Percentiles rank a stretch among this genome's conserved stretches.
Conservation (phyloP, 2,329 filamentous ascomycete species). For the Fonsecaea monophora region DNA sequence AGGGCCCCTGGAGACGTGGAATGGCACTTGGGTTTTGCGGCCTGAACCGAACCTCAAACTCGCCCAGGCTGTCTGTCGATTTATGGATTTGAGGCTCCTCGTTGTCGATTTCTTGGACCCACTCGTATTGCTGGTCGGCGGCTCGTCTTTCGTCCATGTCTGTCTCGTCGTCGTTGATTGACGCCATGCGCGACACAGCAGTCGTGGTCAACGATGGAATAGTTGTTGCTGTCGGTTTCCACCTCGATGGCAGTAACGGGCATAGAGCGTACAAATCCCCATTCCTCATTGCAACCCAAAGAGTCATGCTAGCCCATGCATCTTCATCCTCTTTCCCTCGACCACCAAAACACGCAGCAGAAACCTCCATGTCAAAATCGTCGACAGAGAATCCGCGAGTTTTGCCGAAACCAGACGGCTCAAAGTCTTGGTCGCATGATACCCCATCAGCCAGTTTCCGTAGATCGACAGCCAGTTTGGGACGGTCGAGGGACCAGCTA, state of each 20-base stretch:
- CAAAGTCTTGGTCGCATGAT: conserved; percentile 81
- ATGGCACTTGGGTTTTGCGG: conserved; percentile 62
- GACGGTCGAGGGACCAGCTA: conserved; percentile 84
- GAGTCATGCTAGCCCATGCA: conserved; percentile 90
- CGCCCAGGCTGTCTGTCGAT: conserved; percentile 46
- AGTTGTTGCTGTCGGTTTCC: conserved; percentile 77
- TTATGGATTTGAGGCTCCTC: conserved; percentile 57
- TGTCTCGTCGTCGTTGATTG: conserved; percentile 50
- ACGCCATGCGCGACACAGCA: conserved; percentile 73
- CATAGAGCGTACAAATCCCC: conserved; percentile 94
- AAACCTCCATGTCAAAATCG: conserved; percentile 90
- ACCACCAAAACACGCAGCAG: conserved; percentile 87
- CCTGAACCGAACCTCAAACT: conserved; percentile 62
- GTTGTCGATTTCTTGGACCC: conserved; percentile 63
- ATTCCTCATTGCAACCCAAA: conserved; percentile 95
- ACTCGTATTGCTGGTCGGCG: conserved; percentile 64
- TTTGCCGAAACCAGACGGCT: conserved; percentile 73
- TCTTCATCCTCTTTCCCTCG: conserved; percentile 63
- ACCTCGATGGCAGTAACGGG: conserved; percentile 84
- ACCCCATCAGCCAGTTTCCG: conserved; percentile 87
- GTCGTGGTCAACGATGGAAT: conserved; percentile 83
- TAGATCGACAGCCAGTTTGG: conserved; percentile 82
- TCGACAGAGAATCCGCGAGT: conserved; percentile 88
- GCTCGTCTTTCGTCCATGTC: conserved; percentile 55
- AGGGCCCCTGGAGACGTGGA: conserved; percentile 68